Conservation (phyloP, 1,284 basidiomycete genomes). For the Ustilago nuda region DNA sequence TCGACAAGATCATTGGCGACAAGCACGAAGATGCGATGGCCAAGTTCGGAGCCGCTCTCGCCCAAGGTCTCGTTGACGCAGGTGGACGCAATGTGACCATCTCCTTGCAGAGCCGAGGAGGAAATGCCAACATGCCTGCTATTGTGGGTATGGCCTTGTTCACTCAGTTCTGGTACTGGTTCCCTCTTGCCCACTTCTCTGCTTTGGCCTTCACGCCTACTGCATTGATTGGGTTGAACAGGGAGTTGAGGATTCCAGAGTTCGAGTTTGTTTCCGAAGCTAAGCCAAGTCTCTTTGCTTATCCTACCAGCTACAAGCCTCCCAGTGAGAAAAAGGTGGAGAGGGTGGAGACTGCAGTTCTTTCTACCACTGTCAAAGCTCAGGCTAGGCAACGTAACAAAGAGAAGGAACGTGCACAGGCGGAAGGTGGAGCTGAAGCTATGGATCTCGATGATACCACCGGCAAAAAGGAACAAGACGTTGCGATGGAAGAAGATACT, state of each 20-base stretch:
- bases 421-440: conserved; percentile 48
- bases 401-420: conserved; percentile 59
- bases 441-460: conserved; percentile 62
- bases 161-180: conserved; percentile 70
- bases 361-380: conserved; percentile 66
- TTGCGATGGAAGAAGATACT: conserved; percentile 55
- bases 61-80: conserved; percentile 67
- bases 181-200: conserved; percentile 68
- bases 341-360: conserved; percentile 68
- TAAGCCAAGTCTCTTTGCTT: conserved; percentile 66
- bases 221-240: conserved; percentile 65
- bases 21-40: conserved; percentile 70
- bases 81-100: conserved; percentile 69
- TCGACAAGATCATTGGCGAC: conserved; percentile 66
- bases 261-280: conserved; percentile 65
- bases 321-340: conserved; percentile 67
- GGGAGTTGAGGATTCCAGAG: conserved; percentile 63
- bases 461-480: conserved; percentile 47
- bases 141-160: conserved; percentile 69
- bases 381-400: conserved; percentile 66
- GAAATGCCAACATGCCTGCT: conserved; percentile 66
- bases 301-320: conserved; percentile 62
- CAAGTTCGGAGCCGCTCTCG: conserved; percentile 68
- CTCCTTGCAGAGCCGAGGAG: conserved; percentile 63
- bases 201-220: conserved; percentile 68